phyloP scores from a whole-genome alignment of 495 filamentous ascomycete species.

The Margaritispora aquatica region DNA sequence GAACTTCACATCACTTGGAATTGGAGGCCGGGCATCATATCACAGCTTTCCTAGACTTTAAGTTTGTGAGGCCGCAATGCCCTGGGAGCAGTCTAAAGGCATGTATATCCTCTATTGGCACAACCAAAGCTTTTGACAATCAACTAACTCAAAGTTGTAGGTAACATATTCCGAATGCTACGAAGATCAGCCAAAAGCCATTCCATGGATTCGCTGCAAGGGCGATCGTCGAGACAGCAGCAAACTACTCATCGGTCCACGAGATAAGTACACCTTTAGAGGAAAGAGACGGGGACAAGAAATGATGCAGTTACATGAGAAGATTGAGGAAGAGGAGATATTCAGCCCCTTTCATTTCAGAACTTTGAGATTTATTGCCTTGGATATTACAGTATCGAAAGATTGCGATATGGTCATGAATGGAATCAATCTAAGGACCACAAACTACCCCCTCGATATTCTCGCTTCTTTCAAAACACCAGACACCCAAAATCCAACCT shows the following conservation, averaged over 20 bases:
- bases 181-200: background rate
- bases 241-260: slow-evolving; percentile 2
- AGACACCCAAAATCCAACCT: background rate
- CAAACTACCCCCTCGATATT: slow-evolving; percentile 29
- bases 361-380: slow-evolving; percentile 29
- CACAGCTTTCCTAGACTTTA: slow-evolving; percentile 3
- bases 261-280: slow-evolving; percentile 1
- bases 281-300: background rate
- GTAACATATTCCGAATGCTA: slow-evolving; percentile 10
- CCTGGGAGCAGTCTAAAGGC: background rate
- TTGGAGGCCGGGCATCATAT: slow-evolving; percentile 4
- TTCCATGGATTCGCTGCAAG: slow-evolving; percentile 1
- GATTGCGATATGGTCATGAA: slow-evolving; percentile 22
- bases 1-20: background rate
- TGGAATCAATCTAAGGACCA: slow-evolving; percentile 3
- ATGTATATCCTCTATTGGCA: no score
- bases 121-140: no score
- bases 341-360: slow-evolving; percentile 37
- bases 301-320: background rate
- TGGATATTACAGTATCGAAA: background rate
- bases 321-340: background rate
- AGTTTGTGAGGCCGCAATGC: background rate
- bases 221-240: background rate
- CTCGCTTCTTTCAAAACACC: slow-evolving; percentile 11
- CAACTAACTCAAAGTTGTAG: no score